phyloP scores from a whole-genome alignment of 139 green algal genomes.

The Haematococcus sp. region DNA sequence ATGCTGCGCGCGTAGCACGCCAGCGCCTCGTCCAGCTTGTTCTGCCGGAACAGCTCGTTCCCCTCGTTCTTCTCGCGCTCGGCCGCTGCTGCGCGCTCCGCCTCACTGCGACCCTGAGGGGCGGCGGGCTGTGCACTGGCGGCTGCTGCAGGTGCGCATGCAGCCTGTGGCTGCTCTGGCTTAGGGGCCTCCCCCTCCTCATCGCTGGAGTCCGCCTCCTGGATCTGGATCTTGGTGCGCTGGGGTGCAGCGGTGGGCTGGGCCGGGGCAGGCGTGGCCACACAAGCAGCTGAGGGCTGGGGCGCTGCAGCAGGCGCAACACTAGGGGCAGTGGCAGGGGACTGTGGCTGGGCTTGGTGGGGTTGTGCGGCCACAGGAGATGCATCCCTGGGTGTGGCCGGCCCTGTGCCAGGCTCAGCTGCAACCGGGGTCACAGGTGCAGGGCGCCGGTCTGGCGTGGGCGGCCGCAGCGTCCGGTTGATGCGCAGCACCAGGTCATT shows the following conservation, averaged over 20 bases:
- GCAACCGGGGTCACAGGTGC: neutral
- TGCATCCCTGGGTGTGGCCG: neutral
- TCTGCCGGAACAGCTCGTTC: conserved; percentile 21
- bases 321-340: neutral
- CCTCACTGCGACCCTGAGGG: too few species aligned
- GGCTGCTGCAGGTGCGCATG: neutral
- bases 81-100: neutral
- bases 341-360: neutral
- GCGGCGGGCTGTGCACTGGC: neutral
- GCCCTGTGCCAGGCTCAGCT: neutral
- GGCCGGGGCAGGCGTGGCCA: neutral
- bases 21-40: conserved; percentile 20
- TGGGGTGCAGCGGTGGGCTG: neutral
- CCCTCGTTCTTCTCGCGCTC: conserved; percentile 11
- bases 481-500: neutral
- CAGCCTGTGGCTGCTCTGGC: neutral
- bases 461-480: too few species aligned
- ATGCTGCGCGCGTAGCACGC: conserved; percentile 27
- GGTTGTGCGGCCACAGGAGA: too few species aligned
- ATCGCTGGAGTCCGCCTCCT: conserved; percentile 5
- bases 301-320: neutral
- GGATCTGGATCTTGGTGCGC: conserved; percentile 6
- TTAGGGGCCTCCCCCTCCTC: conserved; percentile 5
- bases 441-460: neutral
- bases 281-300: neutral